Conservation (phyloP, 306 rosid genomes). For the Medicago ruthenica region DNA sequence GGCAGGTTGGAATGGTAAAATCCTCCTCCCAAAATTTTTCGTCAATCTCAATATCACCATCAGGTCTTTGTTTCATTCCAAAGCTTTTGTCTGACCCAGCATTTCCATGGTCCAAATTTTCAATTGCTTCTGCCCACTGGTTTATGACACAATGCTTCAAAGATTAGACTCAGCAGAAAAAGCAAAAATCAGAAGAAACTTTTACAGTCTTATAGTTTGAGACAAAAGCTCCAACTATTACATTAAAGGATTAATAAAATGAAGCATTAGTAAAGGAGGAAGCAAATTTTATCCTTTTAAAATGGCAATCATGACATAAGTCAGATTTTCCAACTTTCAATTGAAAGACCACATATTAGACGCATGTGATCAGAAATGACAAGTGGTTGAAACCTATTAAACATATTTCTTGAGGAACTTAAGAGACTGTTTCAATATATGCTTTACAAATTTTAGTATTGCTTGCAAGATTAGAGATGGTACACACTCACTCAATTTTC, state of each 20-base stretch:
- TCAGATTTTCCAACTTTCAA: constrained; percentile 18
- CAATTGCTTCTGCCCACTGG: constrained; percentile 96
- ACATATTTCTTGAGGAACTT: background rate
- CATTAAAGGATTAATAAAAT: constrained; percentile 21
- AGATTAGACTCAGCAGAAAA: constrained; percentile 22
- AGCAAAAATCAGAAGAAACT: constrained; percentile 30
- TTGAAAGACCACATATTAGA: background rate
- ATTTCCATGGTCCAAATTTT: constrained; percentile 67
- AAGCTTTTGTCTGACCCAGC: constrained; percentile 87
- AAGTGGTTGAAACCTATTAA: too few species aligned
- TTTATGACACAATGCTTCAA: constrained; percentile 33
- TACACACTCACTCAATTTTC: too few species aligned
- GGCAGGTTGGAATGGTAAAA: constrained; percentile 80
- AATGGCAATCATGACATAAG: background rate
- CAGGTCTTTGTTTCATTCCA: constrained; percentile 99
- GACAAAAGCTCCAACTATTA: constrained; percentile 26
- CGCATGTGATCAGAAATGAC: too few species aligned
- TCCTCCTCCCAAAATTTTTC: constrained; percentile 93
- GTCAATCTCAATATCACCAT: constrained; percentile 96
- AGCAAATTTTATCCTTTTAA: constrained; percentile 13
- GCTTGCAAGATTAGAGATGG: too few species aligned
- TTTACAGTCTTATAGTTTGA: background rate
- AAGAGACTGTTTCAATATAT: background rate
- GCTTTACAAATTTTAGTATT: background rate
- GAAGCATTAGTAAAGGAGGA: constrained; percentile 3